Evolutionary conservation across 2,329 filamentous ascomycete genomes (phyloP), one percentile per base, ranked within the genome.

Genomic region (Colletotrichum sojae): DNA sequence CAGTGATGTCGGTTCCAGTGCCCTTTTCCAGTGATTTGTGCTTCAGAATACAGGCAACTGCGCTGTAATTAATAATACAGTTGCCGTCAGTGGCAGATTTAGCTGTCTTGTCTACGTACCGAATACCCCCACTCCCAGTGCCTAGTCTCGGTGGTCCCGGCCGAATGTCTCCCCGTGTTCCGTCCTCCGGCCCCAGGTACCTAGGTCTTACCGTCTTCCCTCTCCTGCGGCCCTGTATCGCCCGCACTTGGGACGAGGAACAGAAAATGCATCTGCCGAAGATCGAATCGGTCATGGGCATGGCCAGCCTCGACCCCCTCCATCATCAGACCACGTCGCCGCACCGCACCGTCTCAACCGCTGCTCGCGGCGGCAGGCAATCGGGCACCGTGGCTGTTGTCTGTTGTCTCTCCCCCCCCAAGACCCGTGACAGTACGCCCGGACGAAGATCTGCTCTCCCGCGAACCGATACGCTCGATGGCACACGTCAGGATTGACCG

Each of bases 221-320:
- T 62, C 48, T 54, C 45, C 51, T 63, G 27, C 48, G 48, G 59
- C 13, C 49, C 53, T 36, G 31, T 15, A 13, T 36, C 13, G 46
- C 39, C 53, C 65, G 59, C 39, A 53, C 60, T 58, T 58, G 48
- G 59, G 60, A 59, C 54, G 54, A 65, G 16, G 27, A 20, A 18
- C 27, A 18, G 22, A 55, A n/a, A 61, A 57, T 65, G 66, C 66
- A 69, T 65, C 66, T 69, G 66, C 66, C 66, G 66, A 69, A 65
- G n/a, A 56, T 64, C 22, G 52, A 63, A 4, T 59, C 39, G 43
- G n/a, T 45, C 45, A 39, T 52, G 57, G 31, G 31, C 31, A 10
- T 36, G 31, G 31, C 31, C 31, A 36, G 31, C 31, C 31, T 36
- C 31, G 31, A 51, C 16, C 45, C 45, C 54, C 62, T 31, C 58